A percentile compares a stretch with the other conserved stretches of the same genome.
phyloP scores from a whole-genome alignment of 306 rosid genomes.

The Sicyos edulis region DNA sequence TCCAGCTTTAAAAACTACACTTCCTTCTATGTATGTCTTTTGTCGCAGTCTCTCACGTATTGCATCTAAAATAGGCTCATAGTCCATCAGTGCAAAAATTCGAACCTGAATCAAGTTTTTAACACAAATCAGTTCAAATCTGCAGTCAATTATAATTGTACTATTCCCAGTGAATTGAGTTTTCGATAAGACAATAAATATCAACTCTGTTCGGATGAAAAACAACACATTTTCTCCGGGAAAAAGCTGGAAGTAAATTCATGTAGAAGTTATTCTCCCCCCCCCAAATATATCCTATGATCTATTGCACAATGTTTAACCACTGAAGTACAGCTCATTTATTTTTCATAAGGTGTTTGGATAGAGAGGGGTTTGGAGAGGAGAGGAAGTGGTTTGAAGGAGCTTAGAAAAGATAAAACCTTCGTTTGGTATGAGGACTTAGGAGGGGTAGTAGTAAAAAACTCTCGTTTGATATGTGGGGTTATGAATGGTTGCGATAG shows the following conservation, averaged over 20 bases:
- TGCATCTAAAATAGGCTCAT: slow-evolving; percentile 61
- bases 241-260: neutral
- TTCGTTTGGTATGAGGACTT: too few species aligned
- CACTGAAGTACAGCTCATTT: neutral
- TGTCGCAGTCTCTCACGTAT: slow-evolving; percentile 68
- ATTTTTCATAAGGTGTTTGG: neutral
- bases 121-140: neutral
- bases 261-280: neutral
- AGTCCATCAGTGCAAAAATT: slow-evolving; percentile 65
- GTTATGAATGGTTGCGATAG: too few species aligned
- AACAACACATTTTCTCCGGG: neutral
- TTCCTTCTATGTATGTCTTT: slow-evolving; percentile 68
- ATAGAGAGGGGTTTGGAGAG: too few species aligned
- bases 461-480: too few species aligned
- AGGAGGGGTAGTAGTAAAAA: too few species aligned
- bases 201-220: neutral
- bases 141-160: neutral
- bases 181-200: neutral
- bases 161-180: neutral
- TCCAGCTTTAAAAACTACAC: slow-evolving; percentile 49
- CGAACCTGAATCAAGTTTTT: slow-evolving; percentile 43
- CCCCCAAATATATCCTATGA: neutral
- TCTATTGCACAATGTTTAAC: neutral
- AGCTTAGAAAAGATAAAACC: too few species aligned
- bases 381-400: too few species aligned